A percentile compares a stretch with the other conserved stretches of the same genome.
Conservation (phyloP, 2,329 filamentous ascomycete species). For the Dothideomycetes sp. region DNA sequence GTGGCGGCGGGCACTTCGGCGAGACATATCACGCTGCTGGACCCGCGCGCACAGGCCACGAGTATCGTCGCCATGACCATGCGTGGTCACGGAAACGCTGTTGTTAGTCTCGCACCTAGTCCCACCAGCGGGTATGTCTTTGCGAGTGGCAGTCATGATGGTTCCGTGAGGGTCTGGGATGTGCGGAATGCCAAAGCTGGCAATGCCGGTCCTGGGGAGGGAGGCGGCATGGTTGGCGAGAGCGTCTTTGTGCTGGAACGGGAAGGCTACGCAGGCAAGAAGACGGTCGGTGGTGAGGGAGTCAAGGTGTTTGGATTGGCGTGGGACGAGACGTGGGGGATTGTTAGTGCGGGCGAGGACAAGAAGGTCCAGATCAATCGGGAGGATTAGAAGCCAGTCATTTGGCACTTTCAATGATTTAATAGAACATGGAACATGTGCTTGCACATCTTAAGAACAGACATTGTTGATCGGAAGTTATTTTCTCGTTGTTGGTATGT, state of each 20-base stretch:
- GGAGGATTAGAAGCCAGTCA: slow-evolving; percentile 24
- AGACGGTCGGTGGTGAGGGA: slow-evolving; percentile 61
- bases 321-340: slow-evolving; percentile 79
- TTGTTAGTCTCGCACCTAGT: slow-evolving; percentile 47
- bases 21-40: slow-evolving; percentile 83
- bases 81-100: slow-evolving; percentile 71
- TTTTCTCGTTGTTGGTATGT: too few relatives aligned
- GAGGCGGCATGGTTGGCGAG: slow-evolving; percentile 46
- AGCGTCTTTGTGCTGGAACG: slow-evolving; percentile 68
- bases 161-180: slow-evolving; percentile 91
- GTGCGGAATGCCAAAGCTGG: slow-evolving; percentile 40
- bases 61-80: slow-evolving; percentile 81
- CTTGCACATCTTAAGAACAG: background rate
- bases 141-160: slow-evolving; percentile 82
- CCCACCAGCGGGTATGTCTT: slow-evolving; percentile 61
- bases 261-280: slow-evolving; percentile 54
- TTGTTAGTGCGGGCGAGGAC: slow-evolving; percentile 87
- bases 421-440: background rate
- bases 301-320: slow-evolving; percentile 80
- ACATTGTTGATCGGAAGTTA: too few relatives aligned
- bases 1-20: slow-evolving; percentile 70
- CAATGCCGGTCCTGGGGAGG: slow-evolving; percentile 39
- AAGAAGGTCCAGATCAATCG: slow-evolving; percentile 88
- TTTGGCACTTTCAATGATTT: background rate
- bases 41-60: slow-evolving; percentile 69